A percentile compares a stretch with the other conserved stretches of the same genome.
Conservation (phyloP, 169 alveolate species). For the Plasmodium berghei region DNA sequence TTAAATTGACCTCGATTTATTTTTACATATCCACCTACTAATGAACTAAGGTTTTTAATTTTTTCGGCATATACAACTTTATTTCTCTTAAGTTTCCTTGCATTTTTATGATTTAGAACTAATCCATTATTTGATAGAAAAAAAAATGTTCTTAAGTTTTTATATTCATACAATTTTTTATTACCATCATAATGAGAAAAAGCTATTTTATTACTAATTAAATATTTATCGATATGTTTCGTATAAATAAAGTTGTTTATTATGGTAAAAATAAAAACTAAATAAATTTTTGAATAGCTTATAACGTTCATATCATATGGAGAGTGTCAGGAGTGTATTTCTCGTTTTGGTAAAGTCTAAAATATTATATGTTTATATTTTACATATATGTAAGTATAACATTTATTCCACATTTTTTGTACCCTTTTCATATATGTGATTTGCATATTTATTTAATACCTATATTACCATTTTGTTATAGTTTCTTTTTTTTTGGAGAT, state of each 20-base stretch:
- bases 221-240: not conserved
- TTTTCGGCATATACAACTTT: not conserved
- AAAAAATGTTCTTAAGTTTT: not conserved
- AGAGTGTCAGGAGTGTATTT: no score
- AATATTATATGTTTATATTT: no score
- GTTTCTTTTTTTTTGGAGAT: no score
- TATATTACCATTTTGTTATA: no score
- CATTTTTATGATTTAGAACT: not conserved
- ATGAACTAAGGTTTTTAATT: conserved; percentile 9
- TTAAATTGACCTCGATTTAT: conserved; percentile 33
- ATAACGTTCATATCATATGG: conserved; percentile 6
- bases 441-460: no score
- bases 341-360: no score
- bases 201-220: not conserved
- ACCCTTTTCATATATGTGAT: no score
- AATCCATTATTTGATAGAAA: conserved; percentile 26
- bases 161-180: conserved; percentile 1
- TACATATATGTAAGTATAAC: no score
- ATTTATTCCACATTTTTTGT: no score
- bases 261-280: not conserved
- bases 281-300: not conserved
- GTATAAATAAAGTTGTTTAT: not conserved
- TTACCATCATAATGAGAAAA: not conserved
- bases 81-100: not conserved
- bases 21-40: conserved; percentile 50